phyloP scores from a whole-genome alignment of 2,329 filamentous ascomycete genomes.

The Coniochaeta ligniaria region DNA sequence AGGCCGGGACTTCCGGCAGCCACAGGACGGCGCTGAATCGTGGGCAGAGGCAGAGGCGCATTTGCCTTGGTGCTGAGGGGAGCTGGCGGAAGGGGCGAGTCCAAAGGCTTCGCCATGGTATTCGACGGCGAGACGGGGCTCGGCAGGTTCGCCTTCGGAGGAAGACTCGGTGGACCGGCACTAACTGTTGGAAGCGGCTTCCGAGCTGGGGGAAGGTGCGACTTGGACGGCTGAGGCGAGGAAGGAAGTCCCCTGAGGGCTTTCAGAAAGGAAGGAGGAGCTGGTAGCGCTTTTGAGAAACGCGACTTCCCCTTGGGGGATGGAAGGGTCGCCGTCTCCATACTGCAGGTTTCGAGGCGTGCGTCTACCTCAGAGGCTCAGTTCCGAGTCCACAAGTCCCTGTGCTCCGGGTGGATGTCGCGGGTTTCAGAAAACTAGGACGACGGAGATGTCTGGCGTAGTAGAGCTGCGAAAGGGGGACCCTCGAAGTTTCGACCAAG shows the following conservation, averaged over 20 bases:
- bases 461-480: not conserved
- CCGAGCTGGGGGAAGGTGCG: conserved; percentile 2
- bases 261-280: conserved; percentile 29
- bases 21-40: conserved; percentile 2
- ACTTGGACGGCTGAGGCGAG: conserved; percentile 6
- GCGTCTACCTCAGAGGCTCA: no score
- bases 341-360: conserved; percentile 11
- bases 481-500: not conserved
- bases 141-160: conserved; percentile 8
- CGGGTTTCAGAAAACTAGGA: not conserved
- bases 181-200: not conserved
- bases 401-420: not conserved
- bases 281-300: conserved; percentile 52
- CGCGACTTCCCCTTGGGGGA: conserved; percentile 38
- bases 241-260: not conserved
- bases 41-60: conserved; percentile 9
- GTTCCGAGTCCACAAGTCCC: not conserved
- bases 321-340: conserved; percentile 17
- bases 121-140: not conserved
- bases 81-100: conserved; percentile 23
- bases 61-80: conserved; percentile 14
- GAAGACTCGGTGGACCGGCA: conserved; percentile 8
- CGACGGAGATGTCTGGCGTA: not conserved
- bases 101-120: conserved; percentile 14
- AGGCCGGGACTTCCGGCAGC: conserved; percentile 7